Base-by-base conservation (phyloP, 306 rosid species). In the Prunus salicina region DNA sequence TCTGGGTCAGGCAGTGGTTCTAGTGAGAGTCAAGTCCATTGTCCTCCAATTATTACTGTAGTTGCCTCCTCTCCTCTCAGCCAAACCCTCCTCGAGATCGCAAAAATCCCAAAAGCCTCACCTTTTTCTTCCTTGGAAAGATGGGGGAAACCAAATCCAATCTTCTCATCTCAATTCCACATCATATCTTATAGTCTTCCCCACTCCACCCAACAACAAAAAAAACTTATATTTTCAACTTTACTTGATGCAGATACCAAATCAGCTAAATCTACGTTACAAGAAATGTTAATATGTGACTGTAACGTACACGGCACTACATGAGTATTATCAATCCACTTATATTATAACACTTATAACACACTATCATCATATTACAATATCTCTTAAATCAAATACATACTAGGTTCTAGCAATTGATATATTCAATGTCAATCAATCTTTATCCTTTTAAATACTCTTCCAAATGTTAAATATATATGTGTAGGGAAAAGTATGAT, bases 31-130 rank as follows among this genome's bases (percentile, higher is more conserved):
- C 83, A 76, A 82, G 49, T 82, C 91, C 74, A 57, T 25, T 70
- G 78, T 74, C 88, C 86, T 87, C 89, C 82, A 76, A 87, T 15
- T 38, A 82, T 30, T 50, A 76, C 77, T 57, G 71, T 52, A 52
- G 4, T 60, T 28, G 65, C 14, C 65, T 28, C 65, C 32, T 34
- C 65, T 28, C 65, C 32, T 34, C 71, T 67, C 28, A 43, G 15
- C 41, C 28, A 53, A 25, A 25, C 71, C 62, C 75, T 81, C 87
- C 89, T 90, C 88, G 89, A 80, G 87, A 80, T 86, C 82, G 80
- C 78, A 86, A 81, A 84, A 79, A 68, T 4, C 52, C 20, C 16
- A 22, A 57, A 73, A 56, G 34, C 67, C 51, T 83, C 80, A 5
- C 61, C 82, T 64, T 78, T 73, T 84, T 83, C 78, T 57, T 64